Evolutionary conservation across 2,329 filamentous ascomycete species (phyloP).

Genomic region (Fusarium sp.): DNA sequence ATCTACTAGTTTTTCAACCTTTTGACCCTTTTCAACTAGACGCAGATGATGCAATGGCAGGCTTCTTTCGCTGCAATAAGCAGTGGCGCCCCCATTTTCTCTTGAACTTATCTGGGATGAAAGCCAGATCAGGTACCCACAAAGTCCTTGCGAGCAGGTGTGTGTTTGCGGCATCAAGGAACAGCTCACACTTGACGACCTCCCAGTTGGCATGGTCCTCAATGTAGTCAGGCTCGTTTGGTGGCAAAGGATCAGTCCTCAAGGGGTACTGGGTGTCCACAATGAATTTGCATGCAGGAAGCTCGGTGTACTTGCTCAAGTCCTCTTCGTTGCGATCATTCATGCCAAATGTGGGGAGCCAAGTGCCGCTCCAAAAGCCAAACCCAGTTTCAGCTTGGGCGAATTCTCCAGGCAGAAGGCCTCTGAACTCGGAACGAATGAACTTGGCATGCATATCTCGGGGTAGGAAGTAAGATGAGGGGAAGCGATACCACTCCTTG

Average conservation of each 20-base stretch:
- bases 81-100: conserved; percentile 92
- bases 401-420: conserved; percentile 91
- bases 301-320: conserved; percentile 83
- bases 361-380: conserved; percentile 85
- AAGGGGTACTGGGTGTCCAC: conserved; percentile 86
- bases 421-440: conserved; percentile 88
- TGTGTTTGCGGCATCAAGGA: conserved; percentile 84
- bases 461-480: conserved; percentile 91
- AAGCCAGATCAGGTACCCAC: conserved; percentile 80
- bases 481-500: conserved; percentile 99
- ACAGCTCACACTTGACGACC: conserved; percentile 77
- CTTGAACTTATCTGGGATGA: conserved; percentile 76
- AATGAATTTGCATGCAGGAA: conserved; percentile 82
- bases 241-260: conserved; percentile 62
- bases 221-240: conserved; percentile 83
- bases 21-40: background rate
- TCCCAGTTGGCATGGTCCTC: conserved; percentile 83
- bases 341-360: conserved; percentile 84
- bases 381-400: conserved; percentile 76
- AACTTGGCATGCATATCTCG: conserved; percentile 88
- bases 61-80: conserved; percentile 72
- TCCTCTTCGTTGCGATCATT: conserved; percentile 94
- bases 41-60: background rate
- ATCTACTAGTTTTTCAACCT: background rate
- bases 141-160: conserved; percentile 78